These are phyloP conservation scores for Enterocytospora artemiae DNA, from an alignment of 371 early-diverging fungal species.

Conservation along the genomic window DNA sequence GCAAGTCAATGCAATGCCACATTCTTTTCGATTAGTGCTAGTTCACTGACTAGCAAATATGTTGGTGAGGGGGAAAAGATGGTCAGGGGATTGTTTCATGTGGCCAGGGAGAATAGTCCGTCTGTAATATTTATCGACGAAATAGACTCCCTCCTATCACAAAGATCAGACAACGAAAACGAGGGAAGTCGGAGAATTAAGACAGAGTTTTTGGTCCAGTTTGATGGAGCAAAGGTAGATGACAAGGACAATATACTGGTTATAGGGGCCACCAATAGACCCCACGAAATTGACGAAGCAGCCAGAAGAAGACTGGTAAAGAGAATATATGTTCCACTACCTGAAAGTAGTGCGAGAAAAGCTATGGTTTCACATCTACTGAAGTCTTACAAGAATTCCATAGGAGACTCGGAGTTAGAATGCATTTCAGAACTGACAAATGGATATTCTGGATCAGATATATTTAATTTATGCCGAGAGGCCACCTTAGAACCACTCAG, in stretches of 20 bases:
- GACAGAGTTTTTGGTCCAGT: slow-evolving; percentile 70
- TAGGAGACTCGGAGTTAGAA: slow-evolving; percentile 62
- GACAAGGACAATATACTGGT: slow-evolving; percentile 68
- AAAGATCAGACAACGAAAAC: slow-evolving; percentile 73
- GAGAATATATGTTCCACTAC: slow-evolving; percentile 72
- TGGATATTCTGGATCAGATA: slow-evolving; percentile 84
- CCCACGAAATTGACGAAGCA: slow-evolving; percentile 77
- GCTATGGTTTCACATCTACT: slow-evolving; percentile 63
- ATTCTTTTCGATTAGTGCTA: slow-evolving; percentile 75
- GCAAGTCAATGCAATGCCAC: slow-evolving; percentile 78
- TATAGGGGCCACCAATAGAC: slow-evolving; percentile 68
- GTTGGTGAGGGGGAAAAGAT: slow-evolving; percentile 87
- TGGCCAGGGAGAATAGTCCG: slow-evolving; percentile 72
- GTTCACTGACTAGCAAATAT: slow-evolving; percentile 81
- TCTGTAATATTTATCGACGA: slow-evolving; percentile 75
- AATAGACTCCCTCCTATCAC: slow-evolving; percentile 78
- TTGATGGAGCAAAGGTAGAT: slow-evolving; percentile 68
- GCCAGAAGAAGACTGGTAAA: slow-evolving; percentile 67
- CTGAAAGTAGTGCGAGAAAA: slow-evolving; percentile 64
- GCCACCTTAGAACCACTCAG: slow-evolving; percentile 69
- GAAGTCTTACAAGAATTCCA: slow-evolving; percentile 52
- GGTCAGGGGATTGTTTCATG: slow-evolving; percentile 77
- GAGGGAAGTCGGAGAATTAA: slow-evolving; percentile 76
- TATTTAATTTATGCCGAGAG: slow-evolving; percentile 87
- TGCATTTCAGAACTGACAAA: slow-evolving; percentile 62